Percentiles rank a stretch among this genome's conserved stretches.
Evolutionary conservation across 140 eudicot species (phyloP).

Genomic region (Anethum foeniculum): DNA sequence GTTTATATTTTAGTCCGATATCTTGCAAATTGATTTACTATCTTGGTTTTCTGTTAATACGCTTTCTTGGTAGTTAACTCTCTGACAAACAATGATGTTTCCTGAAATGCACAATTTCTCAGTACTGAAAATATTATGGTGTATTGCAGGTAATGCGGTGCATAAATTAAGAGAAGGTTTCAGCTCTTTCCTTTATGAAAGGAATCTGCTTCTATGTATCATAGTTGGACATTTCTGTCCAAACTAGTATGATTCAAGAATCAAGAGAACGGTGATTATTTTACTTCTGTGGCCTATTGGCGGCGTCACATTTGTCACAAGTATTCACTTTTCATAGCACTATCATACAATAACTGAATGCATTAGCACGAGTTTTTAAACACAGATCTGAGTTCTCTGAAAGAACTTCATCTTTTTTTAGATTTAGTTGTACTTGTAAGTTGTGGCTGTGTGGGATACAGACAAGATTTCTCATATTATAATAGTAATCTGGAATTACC

Average conservation of each 20-base stretch:
- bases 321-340: neutral
- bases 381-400: neutral
- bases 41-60: no score
- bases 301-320: neutral
- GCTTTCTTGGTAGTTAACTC: neutral
- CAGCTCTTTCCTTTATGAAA: neutral
- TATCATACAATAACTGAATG: neutral
- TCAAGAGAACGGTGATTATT: neutral
- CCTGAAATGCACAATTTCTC: neutral
- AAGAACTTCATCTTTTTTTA: neutral
- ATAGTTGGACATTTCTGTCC: neutral
- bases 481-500: no score
- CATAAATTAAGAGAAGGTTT: neutral
- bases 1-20: neutral
- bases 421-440: neutral
- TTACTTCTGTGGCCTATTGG: neutral
- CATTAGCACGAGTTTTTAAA: neutral
- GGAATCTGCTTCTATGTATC: neutral
- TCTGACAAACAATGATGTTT: neutral
- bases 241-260: no score
- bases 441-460: no score
- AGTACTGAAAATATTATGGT: neutral
- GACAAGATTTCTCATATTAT: no score
- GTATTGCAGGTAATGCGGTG: neutral
- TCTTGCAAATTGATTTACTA: neutral